Evolutionary conservation across 2,329 filamentous ascomycete genomes (phyloP).

Genomic region (Bimuria novae-zelandiae): DNA sequence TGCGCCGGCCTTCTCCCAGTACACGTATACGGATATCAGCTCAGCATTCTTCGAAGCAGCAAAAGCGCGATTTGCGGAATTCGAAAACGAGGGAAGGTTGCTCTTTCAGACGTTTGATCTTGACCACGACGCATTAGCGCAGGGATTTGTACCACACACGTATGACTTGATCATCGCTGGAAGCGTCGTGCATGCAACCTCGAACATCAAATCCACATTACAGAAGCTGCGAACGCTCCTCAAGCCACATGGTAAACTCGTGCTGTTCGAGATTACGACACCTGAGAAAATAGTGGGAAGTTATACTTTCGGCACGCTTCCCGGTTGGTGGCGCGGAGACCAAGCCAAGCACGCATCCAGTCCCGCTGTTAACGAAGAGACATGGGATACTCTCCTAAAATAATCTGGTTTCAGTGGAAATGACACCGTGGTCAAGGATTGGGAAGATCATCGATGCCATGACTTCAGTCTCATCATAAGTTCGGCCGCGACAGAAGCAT

Average conservation of each 20-base stretch:
- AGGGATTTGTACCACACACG: not conserved
- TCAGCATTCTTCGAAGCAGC: slow-evolving; percentile 6
- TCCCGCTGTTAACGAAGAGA: not conserved
- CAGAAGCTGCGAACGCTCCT: not conserved
- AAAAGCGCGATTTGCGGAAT: slow-evolving; percentile 18
- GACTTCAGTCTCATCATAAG: not conserved
- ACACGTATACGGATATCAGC: not conserved
- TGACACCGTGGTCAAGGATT: not conserved
- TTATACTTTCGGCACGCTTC: not conserved
- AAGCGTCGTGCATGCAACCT: not conserved
- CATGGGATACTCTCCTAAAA: not conserved
- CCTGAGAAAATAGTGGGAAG: not conserved
- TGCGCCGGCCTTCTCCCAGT: slow-evolving; percentile 6
- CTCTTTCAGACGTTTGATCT: not conserved
- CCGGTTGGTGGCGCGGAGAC: not conserved
- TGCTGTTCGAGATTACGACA: not conserved
- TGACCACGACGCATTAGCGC: not conserved
- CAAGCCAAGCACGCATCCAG: not conserved
- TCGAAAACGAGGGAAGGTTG: no score
- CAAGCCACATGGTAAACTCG: not conserved
- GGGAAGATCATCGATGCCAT: not conserved
- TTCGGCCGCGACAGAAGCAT: not conserved
- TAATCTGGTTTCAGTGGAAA: not conserved
- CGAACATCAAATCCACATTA: not conserved
- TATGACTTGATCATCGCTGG: not conserved